Percentiles rank a stretch among this genome's conserved stretches.
Conservation (phyloP, 805 yeast genomes). For the Clavispora vitiphila region DNA sequence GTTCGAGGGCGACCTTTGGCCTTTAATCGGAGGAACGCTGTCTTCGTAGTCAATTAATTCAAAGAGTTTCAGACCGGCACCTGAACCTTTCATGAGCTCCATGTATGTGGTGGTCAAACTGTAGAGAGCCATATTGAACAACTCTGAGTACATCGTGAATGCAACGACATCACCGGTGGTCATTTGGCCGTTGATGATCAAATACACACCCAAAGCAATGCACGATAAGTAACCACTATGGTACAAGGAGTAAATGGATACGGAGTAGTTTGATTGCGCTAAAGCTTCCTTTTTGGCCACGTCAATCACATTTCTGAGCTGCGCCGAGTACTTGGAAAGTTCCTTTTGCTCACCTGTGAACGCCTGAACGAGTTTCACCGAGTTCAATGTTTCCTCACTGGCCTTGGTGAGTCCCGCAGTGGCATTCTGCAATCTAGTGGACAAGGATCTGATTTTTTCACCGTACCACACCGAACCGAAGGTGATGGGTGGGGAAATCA, state of each 20-base stretch:
- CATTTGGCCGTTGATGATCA: constrained; percentile 39
- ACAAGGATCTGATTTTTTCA: constrained; percentile 36
- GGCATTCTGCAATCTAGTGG: constrained; percentile 39
- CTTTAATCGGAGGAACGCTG: constrained; percentile 33
- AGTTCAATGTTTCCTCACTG: constrained; percentile 39
- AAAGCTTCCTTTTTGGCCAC: constrained; percentile 42
- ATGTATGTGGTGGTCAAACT: constrained; percentile 42
- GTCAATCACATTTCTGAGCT: constrained; percentile 34
- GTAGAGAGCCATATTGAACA: constrained; percentile 40
- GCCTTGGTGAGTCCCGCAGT: constrained; percentile 42
- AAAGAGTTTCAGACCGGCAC: constrained; percentile 41
- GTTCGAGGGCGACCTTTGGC: constrained; percentile 20
- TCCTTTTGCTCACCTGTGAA: constrained; percentile 42
- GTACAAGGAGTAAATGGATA: constrained; percentile 38
- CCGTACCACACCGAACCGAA: constrained; percentile 44
- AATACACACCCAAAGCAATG: constrained; percentile 38
- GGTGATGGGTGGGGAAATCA: constrained; percentile 42
- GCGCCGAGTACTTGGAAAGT: constrained; percentile 33
- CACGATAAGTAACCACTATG: constrained; percentile 41
- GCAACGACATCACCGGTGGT: constrained; percentile 46
- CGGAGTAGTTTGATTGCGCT: constrained; percentile 41
- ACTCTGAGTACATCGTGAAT: constrained; percentile 42
- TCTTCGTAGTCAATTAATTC: constrained; percentile 36
- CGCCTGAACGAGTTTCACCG: constrained; percentile 39
- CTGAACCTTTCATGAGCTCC: constrained; percentile 45